Base-by-base conservation (phyloP, 805 yeast genomes). In the Wickerhamiella bombiphila region DNA sequence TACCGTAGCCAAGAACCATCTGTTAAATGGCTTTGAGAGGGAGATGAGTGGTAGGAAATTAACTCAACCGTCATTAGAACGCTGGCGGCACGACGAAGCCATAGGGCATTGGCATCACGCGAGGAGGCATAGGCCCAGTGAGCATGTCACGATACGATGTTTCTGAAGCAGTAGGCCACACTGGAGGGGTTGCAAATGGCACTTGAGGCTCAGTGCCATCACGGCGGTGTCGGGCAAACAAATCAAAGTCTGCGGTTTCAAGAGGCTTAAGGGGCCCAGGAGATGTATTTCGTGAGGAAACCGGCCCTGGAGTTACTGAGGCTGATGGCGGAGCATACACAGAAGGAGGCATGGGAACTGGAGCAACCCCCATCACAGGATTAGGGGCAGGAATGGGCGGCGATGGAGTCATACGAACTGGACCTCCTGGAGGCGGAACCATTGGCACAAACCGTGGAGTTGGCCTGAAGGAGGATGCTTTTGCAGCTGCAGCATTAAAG, bases 401-500 rank as follows among this genome's bases (percentile, higher is more conserved):
- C 21, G 34, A 14, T 2, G 28, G 34, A 5, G 18, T n/a, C 16
- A 18, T 14, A 13, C 42, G 44, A 3, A 32, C 15, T 26, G 31
- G 46, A 29, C 32, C 40, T 35, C 32, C 39, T 9, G 41, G 64
- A 46, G 13, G 82, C 80, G 7, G 80, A 68, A 13, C 28, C 15
- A n/a, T 20, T n/a, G 39, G 46, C 38, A 18, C 34, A 22, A 22
- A 34, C 16, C 15, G 39, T 26, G 17, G 44, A 48, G 33, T 19
- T 7, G 33, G 33, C 76, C 77, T 2, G 74, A 66, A 8, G 73
- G 74, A 13, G 80, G 80, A 44, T 54, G 77, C 70, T 57, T 73
- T 77, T 59, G 76, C 76, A 16, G 74, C 70, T 3, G 72, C 65
- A n/a, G 71, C 74, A 17, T 64, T 51, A 43, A 73, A 69, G 50